Evolutionary conservation across 768 basidiomycete species (phyloP).

Genomic region (Boletales sp.): DNA sequence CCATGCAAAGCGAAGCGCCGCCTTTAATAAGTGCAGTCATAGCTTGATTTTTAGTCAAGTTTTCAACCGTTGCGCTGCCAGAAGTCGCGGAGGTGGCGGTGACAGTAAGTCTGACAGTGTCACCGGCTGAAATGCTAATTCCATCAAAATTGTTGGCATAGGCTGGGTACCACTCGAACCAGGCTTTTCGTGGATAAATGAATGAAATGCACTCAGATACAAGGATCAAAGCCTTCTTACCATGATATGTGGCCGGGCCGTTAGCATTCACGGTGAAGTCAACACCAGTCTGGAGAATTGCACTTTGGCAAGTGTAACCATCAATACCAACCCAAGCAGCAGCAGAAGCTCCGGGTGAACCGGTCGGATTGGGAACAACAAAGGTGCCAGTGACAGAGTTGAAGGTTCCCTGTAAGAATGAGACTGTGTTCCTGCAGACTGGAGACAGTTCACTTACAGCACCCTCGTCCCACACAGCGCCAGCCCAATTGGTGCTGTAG

Average conservation of each 20-base stretch:
- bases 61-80: neutral
- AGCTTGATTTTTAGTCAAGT: neutral
- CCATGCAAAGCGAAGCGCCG: neutral
- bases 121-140: neutral
- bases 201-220: neutral
- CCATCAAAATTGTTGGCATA: neutral
- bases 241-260: neutral
- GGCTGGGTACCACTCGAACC: constrained; percentile 3
- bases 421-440: neutral
- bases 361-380: neutral
- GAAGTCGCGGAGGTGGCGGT: neutral
- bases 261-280: neutral
- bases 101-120: neutral
- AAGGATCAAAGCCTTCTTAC: neutral
- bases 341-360: neutral
- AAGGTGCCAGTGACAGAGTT: constrained; percentile 2
- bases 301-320: neutral
- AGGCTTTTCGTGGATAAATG: neutral
- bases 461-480: neutral
- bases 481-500: constrained; percentile 1
- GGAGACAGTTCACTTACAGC: neutral
- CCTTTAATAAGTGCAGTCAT: neutral
- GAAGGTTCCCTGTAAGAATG: constrained; percentile 2
- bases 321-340: constrained; percentile 10
- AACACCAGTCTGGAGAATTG: constrained; percentile 4